A percentile compares a stretch with the other conserved stretches of the same genome.
Evolutionary conservation across 2,329 filamentous ascomycete species (phyloP).

Genomic region (Monosporascus sp.): DNA sequence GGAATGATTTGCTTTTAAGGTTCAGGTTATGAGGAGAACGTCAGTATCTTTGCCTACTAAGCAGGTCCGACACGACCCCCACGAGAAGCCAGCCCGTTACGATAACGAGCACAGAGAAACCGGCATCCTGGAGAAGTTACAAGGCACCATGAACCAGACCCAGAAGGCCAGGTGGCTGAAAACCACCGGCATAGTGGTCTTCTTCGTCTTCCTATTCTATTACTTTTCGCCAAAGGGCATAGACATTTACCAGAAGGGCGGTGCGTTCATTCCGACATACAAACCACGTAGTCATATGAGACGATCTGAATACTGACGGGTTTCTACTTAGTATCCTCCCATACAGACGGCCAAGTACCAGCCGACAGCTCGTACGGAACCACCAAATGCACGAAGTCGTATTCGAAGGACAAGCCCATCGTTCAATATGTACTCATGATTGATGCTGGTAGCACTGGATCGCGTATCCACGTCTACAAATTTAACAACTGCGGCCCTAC

Average conservation of each 20-base stretch:
- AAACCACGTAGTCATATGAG: not conserved
- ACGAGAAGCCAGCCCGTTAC: slow-evolving; percentile 63
- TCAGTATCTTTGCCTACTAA: slow-evolving; percentile 60
- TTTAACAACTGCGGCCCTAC: slow-evolving; percentile 98
- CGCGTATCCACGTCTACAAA: slow-evolving; percentile 95
- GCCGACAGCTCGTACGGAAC: slow-evolving; percentile 61
- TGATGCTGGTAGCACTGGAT: slow-evolving; percentile 95
- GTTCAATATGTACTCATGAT: slow-evolving; percentile 99
- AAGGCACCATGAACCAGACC: slow-evolving; percentile 58
- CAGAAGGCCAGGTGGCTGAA: slow-evolving; percentile 62
- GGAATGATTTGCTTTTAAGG: slow-evolving; percentile 20
- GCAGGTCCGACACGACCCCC: slow-evolving; percentile 53
- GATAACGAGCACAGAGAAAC: slow-evolving; percentile 39
- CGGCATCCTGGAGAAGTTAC: slow-evolving; percentile 49
- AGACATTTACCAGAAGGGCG: slow-evolving; percentile 45
- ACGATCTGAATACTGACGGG: slow-evolving; percentile 12
- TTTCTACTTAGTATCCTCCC: slow-evolving; percentile 12
- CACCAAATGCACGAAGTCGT: slow-evolving; percentile 74
- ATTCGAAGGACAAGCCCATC: slow-evolving; percentile 83
- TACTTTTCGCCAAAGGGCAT: slow-evolving; percentile 57
- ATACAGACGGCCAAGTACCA: slow-evolving; percentile 44
- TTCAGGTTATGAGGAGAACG: slow-evolving; percentile 56
- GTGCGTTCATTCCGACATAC: slow-evolving; percentile 23
- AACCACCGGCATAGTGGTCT: slow-evolving; percentile 57
- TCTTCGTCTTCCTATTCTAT: slow-evolving; percentile 57